Evolutionary conservation across 192 early-diverging fungal genomes (phyloP), one percentile per base, ranked within the genome.

Genomic region (Coemansia asiatica): DNA sequence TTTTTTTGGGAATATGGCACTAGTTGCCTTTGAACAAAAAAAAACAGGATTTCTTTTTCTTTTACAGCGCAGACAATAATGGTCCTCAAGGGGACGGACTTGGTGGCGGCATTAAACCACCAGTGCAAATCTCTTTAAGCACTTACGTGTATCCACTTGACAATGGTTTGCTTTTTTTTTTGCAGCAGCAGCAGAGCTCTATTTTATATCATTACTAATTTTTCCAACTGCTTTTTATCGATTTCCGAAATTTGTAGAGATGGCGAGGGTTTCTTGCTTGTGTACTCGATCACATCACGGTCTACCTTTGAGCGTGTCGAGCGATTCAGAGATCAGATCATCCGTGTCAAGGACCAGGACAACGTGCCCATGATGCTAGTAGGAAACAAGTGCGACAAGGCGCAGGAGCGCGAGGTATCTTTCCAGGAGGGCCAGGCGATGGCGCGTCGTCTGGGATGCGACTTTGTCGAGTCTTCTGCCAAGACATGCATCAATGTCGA

Each of bases 401-500:
- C 87, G 15, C 86, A 86, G 19, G 91, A 95, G 67, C 85, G 92
- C 33, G 93, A 95, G 67, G 92, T 97, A 2, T 89, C 89, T 25
- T 83, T 87, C 65, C 92, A 92, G 66, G 92, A 95, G 71, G 95
- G 94, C 9, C 72, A 82, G 66, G 79, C 85, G 15, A 85, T 95
- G 85, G 92, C 95, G 12, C 81, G 85, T 64, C 61, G 82, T 40
- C 70, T 95, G 25, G 63, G 84, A 25, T 94, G 90, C 69, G 92
- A 91, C 36, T 97, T 95, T 74, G 87, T 94, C 40, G 95, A 97
- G 85, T 90, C 92, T 2, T 89, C 86, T 22, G 94, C 95, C 57
- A 95, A 95, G 81, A 94, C 90, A 13, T 89, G 90, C 70, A 84
- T 94, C 66, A 97, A 97, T 50, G 94, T 97, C 6, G 95, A 97